Evolutionary conservation across 345 rosid species (phyloP), one percentile per base, ranked within the genome.

Genomic region (Pelargonium nanum): DNA sequence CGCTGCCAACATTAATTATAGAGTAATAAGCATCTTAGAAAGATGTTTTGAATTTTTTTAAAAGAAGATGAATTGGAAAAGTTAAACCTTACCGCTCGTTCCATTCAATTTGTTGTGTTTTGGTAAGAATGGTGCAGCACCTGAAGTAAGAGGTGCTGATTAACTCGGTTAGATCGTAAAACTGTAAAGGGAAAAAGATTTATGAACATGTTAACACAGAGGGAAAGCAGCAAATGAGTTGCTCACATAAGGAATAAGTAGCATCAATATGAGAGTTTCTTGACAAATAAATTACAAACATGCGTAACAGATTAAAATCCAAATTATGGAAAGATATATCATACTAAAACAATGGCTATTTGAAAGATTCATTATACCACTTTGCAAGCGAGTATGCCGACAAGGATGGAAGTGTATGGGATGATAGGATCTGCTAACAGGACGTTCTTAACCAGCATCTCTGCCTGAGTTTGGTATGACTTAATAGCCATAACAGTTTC

Each of bases 331-430:
- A 62, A 61, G 28, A 61, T 7, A 23, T 26, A 32, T 59, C 51
- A 59, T 53, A 59, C 19, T 58, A 16, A n/a, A 58, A 12, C 24
- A 50, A 16, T 12, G 26, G 19, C 26, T 20, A 25, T 40, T 62
- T 16, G 17, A 2, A 17, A n/a, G 56, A 26, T 51, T 34, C 67
- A 53, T 45, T n/a, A 58, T 79, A 91, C 95, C 98, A 81, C 71
- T 79, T 86, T 91, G 78, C 89, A 84, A 74, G 91, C 84, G 68
- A 77, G 66, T 63, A 86, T 75, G 66, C 96, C 96, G 55, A 73
- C 71, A 58, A 91, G 70, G 61, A 91, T 53, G 21, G 96, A 84
- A 52, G 96, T 83, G 74, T 81, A 88, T 28, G 98, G 91, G 65
- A 86, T 72, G 68, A 72, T 80, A 32, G 89, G 79, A 71, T 78